Evolutionary conservation across 345 rosid species (phyloP), one percentile per base, ranked within the genome.

Genomic region (Moricandia moricandioides): DNA sequence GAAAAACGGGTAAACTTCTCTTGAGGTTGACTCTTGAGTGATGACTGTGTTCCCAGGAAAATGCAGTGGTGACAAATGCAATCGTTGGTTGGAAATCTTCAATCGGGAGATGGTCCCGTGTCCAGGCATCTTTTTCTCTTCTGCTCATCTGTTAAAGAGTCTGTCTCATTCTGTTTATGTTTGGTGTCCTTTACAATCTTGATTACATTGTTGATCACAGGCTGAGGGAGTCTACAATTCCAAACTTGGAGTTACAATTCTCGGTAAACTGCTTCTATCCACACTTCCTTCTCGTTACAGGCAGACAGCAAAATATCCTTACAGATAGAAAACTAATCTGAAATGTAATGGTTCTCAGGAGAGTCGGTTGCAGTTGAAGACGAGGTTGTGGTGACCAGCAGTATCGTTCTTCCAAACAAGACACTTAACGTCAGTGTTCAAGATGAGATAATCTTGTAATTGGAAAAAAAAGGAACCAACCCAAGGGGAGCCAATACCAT

Each of bases 51-150:
- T 56, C 69, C 29, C 88, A 93, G 98, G 98, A 91, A 80, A 91
- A 93, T 84, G 98, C 94, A 26, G 94, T 93, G 73, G 96, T 88
- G 60, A 84, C 81, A 33, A 84, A 91, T 67, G 86, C 98, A 17
- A 93, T 93, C 47, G 80, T 93, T 61, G 98, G 98, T 27, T 93
- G 98, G 98, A 93, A 89, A 78, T 91, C 97, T 62, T 85, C 97
- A 11, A 77, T 91, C 6, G 98, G 98, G 40, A 89, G 88, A 84
- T 93, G 98, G 98, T 89, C 98, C 11, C 91, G 97, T 64, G 91
- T 88, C 78, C 98, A 93, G 98, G 98, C 69, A 73, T 56, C 55
- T 40, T 11, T 37, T 30, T 43, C 69, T 69, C 73, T 35, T 61
- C 34, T 21, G 24, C 47, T 51, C 4, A 24, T 31, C 8, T 40